Conservation (phyloP, 2,329 filamentous ascomycete species). For the Clarireedia monteithiana region DNA sequence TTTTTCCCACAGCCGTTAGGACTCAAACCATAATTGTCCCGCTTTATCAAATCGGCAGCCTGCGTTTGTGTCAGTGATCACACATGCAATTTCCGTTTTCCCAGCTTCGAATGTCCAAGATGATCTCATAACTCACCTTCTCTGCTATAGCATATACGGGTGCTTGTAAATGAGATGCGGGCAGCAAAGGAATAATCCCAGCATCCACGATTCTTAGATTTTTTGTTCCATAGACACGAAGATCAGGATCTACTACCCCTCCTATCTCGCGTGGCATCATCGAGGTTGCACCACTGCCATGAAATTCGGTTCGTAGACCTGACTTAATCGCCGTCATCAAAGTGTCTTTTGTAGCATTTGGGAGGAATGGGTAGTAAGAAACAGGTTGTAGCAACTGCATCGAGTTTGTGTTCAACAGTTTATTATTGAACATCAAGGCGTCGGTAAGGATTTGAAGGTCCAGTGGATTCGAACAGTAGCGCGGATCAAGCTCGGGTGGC, state of each 20-base stretch:
- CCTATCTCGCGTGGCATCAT: constrained; percentile 18
- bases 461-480: constrained; percentile 21
- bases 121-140: neutral
- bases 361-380: constrained; percentile 20
- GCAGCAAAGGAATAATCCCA: constrained; percentile 18
- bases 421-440: constrained; percentile 22
- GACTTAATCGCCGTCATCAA: constrained; percentile 15
- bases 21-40: constrained; percentile 13
- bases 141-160: constrained; percentile 20
- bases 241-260: constrained; percentile 16
- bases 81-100: no score
- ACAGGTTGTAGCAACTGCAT: constrained; percentile 17
- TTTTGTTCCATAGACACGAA: constrained; percentile 19
- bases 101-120: no score
- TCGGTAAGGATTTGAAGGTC: constrained; percentile 20
- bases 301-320: constrained; percentile 21
- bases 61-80: constrained; percentile 3
- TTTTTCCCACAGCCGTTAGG: constrained; percentile 11
- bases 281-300: constrained; percentile 20
- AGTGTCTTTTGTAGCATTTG: constrained; percentile 14
- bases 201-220: constrained; percentile 19
- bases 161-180: constrained; percentile 14
- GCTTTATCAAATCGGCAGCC: constrained; percentile 24
- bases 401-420: constrained; percentile 17
- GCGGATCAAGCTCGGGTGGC: constrained; percentile 39